Conservation (phyloP, 768 basidiomycete genomes). For the Guyanaporus albipodus region DNA sequence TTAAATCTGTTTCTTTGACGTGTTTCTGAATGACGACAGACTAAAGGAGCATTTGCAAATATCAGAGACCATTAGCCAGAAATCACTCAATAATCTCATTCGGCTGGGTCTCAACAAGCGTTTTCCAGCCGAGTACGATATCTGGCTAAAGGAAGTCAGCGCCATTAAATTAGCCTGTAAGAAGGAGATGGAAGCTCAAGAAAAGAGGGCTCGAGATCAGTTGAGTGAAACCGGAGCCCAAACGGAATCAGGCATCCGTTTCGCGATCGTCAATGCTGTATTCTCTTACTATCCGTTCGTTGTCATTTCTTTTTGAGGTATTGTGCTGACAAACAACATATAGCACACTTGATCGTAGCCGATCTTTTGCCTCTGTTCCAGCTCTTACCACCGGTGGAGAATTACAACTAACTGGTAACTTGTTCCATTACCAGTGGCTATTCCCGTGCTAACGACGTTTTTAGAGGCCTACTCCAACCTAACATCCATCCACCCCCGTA, state of each 20-base stretch:
- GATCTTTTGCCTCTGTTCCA: constrained; percentile 12
- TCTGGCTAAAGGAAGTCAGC: constrained; percentile 23
- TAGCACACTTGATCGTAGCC: constrained; percentile 20
- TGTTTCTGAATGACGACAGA: constrained; percentile 14
- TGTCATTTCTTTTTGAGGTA: not conserved
- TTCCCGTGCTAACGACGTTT: not conserved
- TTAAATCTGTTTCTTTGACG: not conserved
- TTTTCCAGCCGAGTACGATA: constrained; percentile 20
- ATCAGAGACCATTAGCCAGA: constrained; percentile 19
- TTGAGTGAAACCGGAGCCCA: constrained; percentile 8
- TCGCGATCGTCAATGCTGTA: constrained; percentile 25
- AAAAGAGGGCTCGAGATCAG: constrained; percentile 12
- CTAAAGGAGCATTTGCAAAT: constrained; percentile 26
- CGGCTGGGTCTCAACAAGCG: constrained; percentile 31
- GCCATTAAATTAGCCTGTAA: not conserved
- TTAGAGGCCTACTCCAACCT: constrained; percentile 19
- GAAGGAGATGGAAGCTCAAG: constrained; percentile 2
- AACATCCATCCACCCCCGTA: constrained; percentile 13
- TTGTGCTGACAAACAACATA: not conserved
- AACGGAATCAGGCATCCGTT: constrained; percentile 20
- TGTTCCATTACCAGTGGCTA: not conserved
- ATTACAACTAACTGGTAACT: constrained; percentile 11
- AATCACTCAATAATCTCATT: constrained; percentile 27
- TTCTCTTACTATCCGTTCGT: constrained; percentile 24
- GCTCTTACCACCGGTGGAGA: constrained; percentile 15